Evolutionary conservation across 768 basidiomycete genomes (phyloP), one percentile per base, ranked within the genome.

Genomic region (Xanthoconium stramineum): DNA sequence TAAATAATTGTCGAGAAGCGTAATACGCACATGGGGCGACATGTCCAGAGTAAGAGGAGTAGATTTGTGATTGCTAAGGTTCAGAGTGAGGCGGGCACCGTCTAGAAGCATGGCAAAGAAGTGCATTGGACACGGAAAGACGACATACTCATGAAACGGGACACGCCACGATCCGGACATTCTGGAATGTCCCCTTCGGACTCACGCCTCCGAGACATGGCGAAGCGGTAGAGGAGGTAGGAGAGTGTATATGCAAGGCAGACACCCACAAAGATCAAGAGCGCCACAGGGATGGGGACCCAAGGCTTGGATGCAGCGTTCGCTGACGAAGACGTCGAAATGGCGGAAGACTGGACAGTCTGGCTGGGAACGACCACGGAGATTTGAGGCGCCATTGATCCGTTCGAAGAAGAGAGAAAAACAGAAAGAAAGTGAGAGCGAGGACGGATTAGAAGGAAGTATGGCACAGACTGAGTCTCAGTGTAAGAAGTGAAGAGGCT

Each of bases 91-190:
- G 20, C 69, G 68, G 47, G 50, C 55, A 5, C 67, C 68, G 17
- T 69, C 67, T 68, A 29, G 13, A 39, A 33, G 51, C 2, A 10
- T 29, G 11, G 30, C 14, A 24, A 35, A 3, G 29, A 33, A 8
- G 38, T 12, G 37, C 14, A 32, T 13, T 14, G 19, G 32, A 44
- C 13, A 36, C 11, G 13, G 38, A 42, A 33, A n/a, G 44, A 15
- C 7, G 29, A 61, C 56, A 12, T 40, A 65, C 65, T 71, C 70
- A 67, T 72, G 7, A 69, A 67, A 48, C 57, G 61, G 49, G 63
- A 56, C 12, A 71, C 65, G 14, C 58, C 63, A 19, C 59, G 63
- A 28, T 65, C 61, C 12, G 69, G 60, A n/a, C 56, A 47, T 10
- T 60, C 64, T 24, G 65, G 65, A 11, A n/a, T 17, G n/a, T 55